Evolutionary conservation across 192 early-diverging fungal genomes (phyloP).

Genomic region (Coemansia sp.): DNA sequence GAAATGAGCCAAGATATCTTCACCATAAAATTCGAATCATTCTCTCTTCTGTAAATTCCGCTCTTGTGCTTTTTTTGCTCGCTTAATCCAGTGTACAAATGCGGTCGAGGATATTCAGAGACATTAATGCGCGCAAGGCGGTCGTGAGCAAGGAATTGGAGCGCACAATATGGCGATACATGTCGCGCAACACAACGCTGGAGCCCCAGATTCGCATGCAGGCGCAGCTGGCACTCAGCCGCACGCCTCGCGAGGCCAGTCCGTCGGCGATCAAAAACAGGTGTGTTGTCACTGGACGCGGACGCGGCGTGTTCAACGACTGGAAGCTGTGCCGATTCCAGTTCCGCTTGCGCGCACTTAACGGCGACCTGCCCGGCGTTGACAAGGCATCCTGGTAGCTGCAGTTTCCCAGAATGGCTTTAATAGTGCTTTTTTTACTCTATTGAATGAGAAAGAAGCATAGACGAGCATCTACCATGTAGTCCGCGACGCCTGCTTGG

Average conservation of each 20-base stretch:
- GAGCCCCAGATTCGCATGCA: conserved; percentile 71
- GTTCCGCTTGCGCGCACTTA: conserved; percentile 75
- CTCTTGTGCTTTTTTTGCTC: background rate
- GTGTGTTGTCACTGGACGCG: conserved; percentile 72
- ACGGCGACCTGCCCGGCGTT: conserved; percentile 77
- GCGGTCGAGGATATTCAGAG: conserved; percentile 58
- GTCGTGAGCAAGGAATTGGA: conserved; percentile 66
- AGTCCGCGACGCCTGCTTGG: conserved; percentile 62
- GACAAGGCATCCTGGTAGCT: conserved; percentile 76
- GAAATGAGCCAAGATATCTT: background rate
- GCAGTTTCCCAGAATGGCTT: background rate
- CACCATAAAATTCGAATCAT: too few relatives aligned
- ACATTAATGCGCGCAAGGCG: conserved; percentile 66
- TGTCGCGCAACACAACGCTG: conserved; percentile 73
- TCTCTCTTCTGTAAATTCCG: background rate
- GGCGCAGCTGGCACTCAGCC: conserved; percentile 70
- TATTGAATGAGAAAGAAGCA: background rate
- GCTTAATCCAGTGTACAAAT: conserved; percentile 15
- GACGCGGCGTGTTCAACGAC: conserved; percentile 70
- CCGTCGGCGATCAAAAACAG: conserved; percentile 68
- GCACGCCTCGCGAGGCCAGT: conserved; percentile 62
- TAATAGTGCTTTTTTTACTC: conserved; percentile 2
- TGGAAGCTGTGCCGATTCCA: conserved; percentile 74
- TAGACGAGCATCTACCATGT: conserved; percentile 37
- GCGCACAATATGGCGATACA: conserved; percentile 71